These are phyloP conservation scores for Fremontodendron californicum DNA, from an alignment of 345 rosid species.

Conservation along the genomic window DNA sequence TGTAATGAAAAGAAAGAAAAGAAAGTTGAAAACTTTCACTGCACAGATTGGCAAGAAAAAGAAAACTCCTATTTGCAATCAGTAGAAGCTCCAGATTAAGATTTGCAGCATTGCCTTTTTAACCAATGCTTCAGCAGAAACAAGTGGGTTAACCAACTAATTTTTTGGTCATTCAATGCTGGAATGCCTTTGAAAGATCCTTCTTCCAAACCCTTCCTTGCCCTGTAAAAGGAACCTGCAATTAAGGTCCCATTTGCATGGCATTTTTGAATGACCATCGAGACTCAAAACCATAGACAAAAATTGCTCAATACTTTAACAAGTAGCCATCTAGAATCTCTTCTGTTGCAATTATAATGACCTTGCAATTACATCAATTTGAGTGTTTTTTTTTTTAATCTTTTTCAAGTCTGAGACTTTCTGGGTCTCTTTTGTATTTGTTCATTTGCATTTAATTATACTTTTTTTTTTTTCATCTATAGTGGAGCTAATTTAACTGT, in stretches of 20 bases:
- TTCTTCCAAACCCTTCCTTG: not conserved
- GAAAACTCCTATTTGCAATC: not conserved
- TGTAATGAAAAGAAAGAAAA: slow-evolving; percentile 25
- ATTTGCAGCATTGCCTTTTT: not conserved
- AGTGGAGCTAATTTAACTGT: slow-evolving; percentile 9
- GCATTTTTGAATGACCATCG: slow-evolving; percentile 16
- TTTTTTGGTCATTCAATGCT: no score
- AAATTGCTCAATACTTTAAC: not conserved
- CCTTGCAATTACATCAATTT: not conserved
- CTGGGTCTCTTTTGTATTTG: not conserved
- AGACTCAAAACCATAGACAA: not conserved
- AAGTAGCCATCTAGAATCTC: not conserved
- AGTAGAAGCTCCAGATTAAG: not conserved
- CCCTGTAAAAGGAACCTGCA: not conserved
- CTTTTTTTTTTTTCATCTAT: not conserved
- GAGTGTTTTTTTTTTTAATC: not conserved
- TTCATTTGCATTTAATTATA: not conserved
- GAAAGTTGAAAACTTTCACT: slow-evolving; percentile 21
- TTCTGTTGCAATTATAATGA: slow-evolving; percentile 9
- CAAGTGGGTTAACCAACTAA: not conserved
- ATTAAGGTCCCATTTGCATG: not conserved
- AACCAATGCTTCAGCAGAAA: not conserved
- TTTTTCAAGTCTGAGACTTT: not conserved
- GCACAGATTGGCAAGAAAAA: not conserved
- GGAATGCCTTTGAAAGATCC: not conserved